Base-by-base conservation (phyloP, 352 stramenopile species). In the Elongisporangium undulatum region DNA sequence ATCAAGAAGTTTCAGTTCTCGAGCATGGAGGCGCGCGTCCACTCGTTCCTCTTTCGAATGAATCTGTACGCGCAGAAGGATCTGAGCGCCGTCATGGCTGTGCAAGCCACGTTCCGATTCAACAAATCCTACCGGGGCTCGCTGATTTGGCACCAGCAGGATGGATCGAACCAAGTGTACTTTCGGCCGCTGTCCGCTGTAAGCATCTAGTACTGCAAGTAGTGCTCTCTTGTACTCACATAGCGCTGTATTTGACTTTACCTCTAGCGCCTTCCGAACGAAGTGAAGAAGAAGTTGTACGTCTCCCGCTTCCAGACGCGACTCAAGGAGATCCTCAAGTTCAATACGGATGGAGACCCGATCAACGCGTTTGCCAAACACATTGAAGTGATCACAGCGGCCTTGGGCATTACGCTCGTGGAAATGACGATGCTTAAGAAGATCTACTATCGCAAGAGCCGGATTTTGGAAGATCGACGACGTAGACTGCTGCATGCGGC, bases 221-320 rank as follows among this genome's bases (percentile, higher is more conserved):
- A n/a, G n/a, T n/a, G n/a, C n/a, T n/a, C n/a, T n/a, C n/a, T n/a
- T n/a, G n/a, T n/a, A 15, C 20, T 39, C 4, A 34, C 51, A 53
- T 9, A 49, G 26, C 24, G 7, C 34, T 23, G 53, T 4, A 21
- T 58, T 3, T 57, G 4, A 17, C 34, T 20, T 48, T 26, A 9
- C 13, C 12, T n/a, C n/a, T n/a, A 89, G 81, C 76, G 78, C 8
- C 61, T 90, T 10, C 81, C 81, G 9, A 86, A 90, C 26, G 81
- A 90, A 61, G 74, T 90, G 1, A 90, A 90, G 62, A 89, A 87
- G 63, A 90, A 90, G 52, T 56, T 90, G 0, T 84, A 87, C 60
- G 66, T 79, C 19, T 81, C 78, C 4, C 76, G 71, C 12, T 90
- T 90, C 58, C 78, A 90, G 53, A 59, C 71, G 19, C 78, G 65